phyloP scores from a whole-genome alignment of 2,329 filamentous ascomycete species.

The Ophiostoma pallidulum region DNA sequence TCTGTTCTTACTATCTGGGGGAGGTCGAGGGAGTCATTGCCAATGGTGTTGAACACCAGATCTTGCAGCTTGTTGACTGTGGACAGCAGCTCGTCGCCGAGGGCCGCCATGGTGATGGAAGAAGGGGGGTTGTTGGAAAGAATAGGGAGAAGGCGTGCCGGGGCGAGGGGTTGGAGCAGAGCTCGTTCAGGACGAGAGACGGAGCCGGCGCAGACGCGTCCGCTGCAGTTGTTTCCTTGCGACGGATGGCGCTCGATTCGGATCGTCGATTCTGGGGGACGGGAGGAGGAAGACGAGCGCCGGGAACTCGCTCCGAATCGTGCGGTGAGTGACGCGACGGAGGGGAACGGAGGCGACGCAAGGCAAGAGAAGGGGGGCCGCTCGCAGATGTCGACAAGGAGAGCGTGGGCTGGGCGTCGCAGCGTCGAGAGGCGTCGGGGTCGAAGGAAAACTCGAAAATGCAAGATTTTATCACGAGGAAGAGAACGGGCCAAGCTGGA shows the following conservation, averaged over 20 bases:
- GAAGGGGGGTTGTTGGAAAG: background rate
- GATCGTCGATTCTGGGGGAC: background rate
- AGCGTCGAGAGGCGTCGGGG: background rate
- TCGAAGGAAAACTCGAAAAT: constrained; percentile 4
- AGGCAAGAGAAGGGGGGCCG: background rate
- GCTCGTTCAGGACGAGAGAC: too few species aligned
- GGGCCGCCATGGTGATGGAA: constrained; percentile 63
- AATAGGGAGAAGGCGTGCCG: background rate
- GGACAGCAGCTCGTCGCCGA: constrained; percentile 88
- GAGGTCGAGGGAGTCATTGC: constrained; percentile 93
- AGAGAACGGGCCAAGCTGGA: constrained; percentile 1
- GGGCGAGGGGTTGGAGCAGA: background rate
- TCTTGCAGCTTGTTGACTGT: constrained; percentile 99
- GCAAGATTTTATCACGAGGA: constrained; percentile 3
- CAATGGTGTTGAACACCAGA: constrained; percentile 98
- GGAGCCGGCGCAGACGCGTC: background rate
- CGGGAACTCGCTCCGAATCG: too few species aligned
- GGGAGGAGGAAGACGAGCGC: too few species aligned
- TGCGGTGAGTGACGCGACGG: background rate
- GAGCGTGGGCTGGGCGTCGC: background rate
- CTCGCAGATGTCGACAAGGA: background rate
- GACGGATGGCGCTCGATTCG: too few species aligned
- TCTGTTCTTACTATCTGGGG: constrained; percentile 83
- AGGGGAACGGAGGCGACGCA: background rate
- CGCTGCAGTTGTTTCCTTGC: background rate